Evolutionary conservation across 2,329 filamentous ascomycete species (phyloP), one percentile per base, ranked within the genome.

Genomic region (Neobulgaria alba): DNA sequence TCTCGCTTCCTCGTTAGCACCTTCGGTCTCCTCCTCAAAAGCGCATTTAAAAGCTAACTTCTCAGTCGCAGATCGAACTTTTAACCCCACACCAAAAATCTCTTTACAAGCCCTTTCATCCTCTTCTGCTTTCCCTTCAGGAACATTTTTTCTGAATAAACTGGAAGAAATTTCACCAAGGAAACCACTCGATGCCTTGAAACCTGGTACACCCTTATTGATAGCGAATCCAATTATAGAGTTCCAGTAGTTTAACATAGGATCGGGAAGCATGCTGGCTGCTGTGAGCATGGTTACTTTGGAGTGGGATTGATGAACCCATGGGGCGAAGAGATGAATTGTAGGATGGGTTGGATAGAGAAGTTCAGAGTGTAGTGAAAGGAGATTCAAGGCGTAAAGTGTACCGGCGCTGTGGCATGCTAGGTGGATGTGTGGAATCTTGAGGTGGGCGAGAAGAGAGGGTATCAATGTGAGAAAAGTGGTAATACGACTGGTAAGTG

Each of bases 391-490:
- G 3, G 60, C 46, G 42, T 66, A 69, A 2, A 68, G 55, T 0
- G 64, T 64, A 2, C 67, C 67, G 0, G 62, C 60, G 16, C 58
- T 63, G 42, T 70, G 67, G 14, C 60, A 54, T 1, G 62, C 52
- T 1, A 69, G 45, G n/a, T 50, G 53, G 14, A 69, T 59, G 41
- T 65, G 58, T 39, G 57, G 41, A 34, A 67, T 60, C 0, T 52
- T 35, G 4, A 71, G 56, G 31, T 57, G 42, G 3, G 51, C 29
- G 4, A 70, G 53, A 0, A 71, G 50, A 3, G 44, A 47, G 23
- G 66, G 64, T 1, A 69, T 53, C 1, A 60, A 58, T 45, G 69
- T 65, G 17, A 67, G 52, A 60, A 63, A 70, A 15, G 57, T 50
- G 4, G 52, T 32, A 12, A 69, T 52, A 3, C 67, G 58, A 10